Evolutionary conservation across 2,329 filamentous ascomycete species (phyloP).

Genomic region (Pseudocercospora fijiensis): DNA sequence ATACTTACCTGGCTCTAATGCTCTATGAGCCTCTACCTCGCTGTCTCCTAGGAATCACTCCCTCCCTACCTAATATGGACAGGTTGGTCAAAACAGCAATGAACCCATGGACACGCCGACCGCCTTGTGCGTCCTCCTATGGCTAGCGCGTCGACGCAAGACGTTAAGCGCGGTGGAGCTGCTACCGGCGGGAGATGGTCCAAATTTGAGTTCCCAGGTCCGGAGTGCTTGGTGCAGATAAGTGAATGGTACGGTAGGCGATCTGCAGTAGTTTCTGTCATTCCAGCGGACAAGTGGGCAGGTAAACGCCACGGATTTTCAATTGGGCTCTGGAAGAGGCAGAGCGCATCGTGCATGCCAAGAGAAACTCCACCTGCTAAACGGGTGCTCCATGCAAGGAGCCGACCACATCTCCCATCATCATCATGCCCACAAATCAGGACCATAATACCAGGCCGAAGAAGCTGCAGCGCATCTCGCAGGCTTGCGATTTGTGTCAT

Average conservation of each 20-base stretch:
- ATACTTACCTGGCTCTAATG: too few relatives aligned
- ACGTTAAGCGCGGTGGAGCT: too few relatives aligned
- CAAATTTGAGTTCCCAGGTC: neutral
- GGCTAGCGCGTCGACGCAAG: too few relatives aligned
- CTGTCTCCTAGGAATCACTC: too few relatives aligned
- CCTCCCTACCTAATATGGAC: too few relatives aligned
- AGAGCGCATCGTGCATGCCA: neutral
- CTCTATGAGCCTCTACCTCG: too few relatives aligned
- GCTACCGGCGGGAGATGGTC: neutral
- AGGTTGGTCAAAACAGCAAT: too few relatives aligned
- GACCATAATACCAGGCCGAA: slow-evolving; percentile 33
- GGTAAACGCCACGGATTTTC: neutral
- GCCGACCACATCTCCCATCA: neutral
- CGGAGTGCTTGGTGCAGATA: neutral
- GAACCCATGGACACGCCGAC: too few relatives aligned
- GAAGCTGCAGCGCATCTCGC: slow-evolving; percentile 40
- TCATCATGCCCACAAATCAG: slow-evolving; percentile 13
- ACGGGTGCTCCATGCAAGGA: slow-evolving; percentile 6
- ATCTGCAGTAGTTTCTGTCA: neutral
- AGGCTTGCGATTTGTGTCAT: slow-evolving; percentile 53
- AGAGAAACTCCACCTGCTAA: neutral
- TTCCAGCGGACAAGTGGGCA: neutral
- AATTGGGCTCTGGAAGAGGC: neutral
- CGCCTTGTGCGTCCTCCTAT: too few relatives aligned
- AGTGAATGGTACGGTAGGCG: neutral